Evolutionary conservation across 1,284 basidiomycete genomes (phyloP), one percentile per base, ranked within the genome.

Genomic region (Ceratobasidium sp.): DNA sequence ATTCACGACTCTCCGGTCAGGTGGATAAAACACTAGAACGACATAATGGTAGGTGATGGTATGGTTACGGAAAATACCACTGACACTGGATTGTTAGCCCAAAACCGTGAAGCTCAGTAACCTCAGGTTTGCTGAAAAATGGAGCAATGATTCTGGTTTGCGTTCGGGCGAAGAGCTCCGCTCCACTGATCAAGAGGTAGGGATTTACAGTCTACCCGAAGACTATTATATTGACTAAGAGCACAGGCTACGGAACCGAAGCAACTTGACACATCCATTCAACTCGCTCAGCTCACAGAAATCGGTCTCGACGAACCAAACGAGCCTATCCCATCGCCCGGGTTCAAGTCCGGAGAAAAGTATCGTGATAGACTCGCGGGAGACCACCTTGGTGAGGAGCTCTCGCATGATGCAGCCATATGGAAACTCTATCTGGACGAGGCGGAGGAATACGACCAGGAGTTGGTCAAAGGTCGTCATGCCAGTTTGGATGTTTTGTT

Each of bases 401-500:
- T 73, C 1, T 47, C 69, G 5, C 57, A 73, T 22, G 69, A 73
- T 53, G 69, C 69, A 29, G 53, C 50, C 6, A 44, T 73, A 19
- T 73, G 69, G 69, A 73, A 45, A 29, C n/a, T 73, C 4, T 73
- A 73, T 24, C 59, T 59, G 4, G 53, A 51, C 3, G 59, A 73
- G 27, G 69, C 69, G 1, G 59, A 73, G 4, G 69, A 73, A 33
- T 63, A 73, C 33, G 69, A 73, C 22, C 69, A 63, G 27, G 69
- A 73, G 27, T n/a, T 73, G 29, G 69, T 73, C 22, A 63, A 50
- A 24, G 69, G 69, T 11, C 44, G 69, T 27, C 57, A 62, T 44
- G 69, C 69, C 4, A 73, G 69, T 24, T 44, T 73, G 47, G 69
- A 73, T 44, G 54, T 73, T n/a, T 33, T 73, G 19, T 36, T 73